Conservation (phyloP, 1,139 yeast species). For the Protomyces lactucae-debilis region DNA sequence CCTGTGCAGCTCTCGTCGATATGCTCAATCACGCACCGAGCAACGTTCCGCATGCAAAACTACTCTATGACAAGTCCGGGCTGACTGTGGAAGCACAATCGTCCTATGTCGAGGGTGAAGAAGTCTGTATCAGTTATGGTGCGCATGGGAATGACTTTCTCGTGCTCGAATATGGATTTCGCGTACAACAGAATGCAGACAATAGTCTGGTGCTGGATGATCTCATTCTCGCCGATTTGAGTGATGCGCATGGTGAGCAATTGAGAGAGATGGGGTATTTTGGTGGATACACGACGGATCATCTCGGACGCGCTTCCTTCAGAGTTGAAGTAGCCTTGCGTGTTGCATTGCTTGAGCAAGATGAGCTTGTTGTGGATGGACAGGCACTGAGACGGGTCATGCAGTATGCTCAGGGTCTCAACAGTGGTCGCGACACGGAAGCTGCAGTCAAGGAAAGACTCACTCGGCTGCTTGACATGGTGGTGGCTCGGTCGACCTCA, state of each 20-base stretch:
- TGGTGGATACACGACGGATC: slow-evolving; percentile 23
- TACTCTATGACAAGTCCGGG: slow-evolving; percentile 11
- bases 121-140: slow-evolving; percentile 25
- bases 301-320: slow-evolving; percentile 19
- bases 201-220: slow-evolving; percentile 10
- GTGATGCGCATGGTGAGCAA: background rate
- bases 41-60: slow-evolving; percentile 2
- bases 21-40: slow-evolving; percentile 27
- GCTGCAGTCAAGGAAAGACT: background rate
- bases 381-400: background rate
- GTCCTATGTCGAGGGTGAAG: slow-evolving; percentile 13
- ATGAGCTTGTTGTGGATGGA: background rate
- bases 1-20: slow-evolving; percentile 27
- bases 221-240: background rate
- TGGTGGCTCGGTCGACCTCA: background rate
- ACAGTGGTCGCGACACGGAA: background rate
- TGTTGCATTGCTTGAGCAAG: background rate
- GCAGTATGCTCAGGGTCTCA: background rate
- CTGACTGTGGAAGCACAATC: slow-evolving; percentile 10
- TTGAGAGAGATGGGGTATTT: slow-evolving; percentile 12
- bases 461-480: background rate
- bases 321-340: slow-evolving; percentile 26
- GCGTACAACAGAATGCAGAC: slow-evolving; percentile 7
- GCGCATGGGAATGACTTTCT: slow-evolving; percentile 25
- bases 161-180: slow-evolving; percentile 27